Percentiles rank a stretch among this genome's conserved stretches.
These are phyloP conservation scores for Stropharia rugosoannulata DNA, from an alignment of 768 basidiomycete species.

Conservation along the genomic window DNA sequence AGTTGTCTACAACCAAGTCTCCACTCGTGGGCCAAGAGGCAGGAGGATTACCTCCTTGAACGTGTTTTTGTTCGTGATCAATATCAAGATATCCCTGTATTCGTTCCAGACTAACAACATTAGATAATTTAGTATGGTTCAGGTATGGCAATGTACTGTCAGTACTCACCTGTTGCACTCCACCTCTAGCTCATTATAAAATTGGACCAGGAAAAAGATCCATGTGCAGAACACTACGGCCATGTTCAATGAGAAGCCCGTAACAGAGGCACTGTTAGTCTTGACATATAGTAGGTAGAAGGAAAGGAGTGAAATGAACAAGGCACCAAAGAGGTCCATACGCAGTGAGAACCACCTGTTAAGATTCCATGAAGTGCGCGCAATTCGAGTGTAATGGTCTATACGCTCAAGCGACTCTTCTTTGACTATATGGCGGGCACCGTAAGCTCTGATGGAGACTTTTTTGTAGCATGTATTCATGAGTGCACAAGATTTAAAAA, in stretches of 20 bases:
- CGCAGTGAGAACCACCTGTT: constrained; percentile 48
- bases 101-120: constrained; percentile 57
- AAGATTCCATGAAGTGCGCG: constrained; percentile 46
- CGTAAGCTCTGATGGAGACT: constrained; percentile 65
- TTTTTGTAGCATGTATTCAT: neutral
- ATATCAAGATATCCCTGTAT: constrained; percentile 42
- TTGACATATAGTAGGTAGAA: constrained; percentile 49
- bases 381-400: constrained; percentile 49
- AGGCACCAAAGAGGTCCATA: constrained; percentile 53
- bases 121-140: constrained; percentile 32
- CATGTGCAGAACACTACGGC: constrained; percentile 57
- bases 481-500: neutral
- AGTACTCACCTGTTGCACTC: constrained; percentile 25
- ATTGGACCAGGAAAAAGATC: constrained; percentile 49
- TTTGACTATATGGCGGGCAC: constrained; percentile 49
- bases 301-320: constrained; percentile 53
- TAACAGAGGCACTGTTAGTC: constrained; percentile 39
- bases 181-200: constrained; percentile 45
- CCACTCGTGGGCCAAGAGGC: constrained; percentile 60
- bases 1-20: constrained; percentile 44
- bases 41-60: constrained; percentile 39
- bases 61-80: constrained; percentile 49
- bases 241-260: constrained; percentile 57
- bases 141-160: neutral
- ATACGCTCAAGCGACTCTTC: constrained; percentile 45